Evolutionary conservation across 2,329 filamentous ascomycete genomes (phyloP).

Genomic region (Chaetomiaceae sp.): DNA sequence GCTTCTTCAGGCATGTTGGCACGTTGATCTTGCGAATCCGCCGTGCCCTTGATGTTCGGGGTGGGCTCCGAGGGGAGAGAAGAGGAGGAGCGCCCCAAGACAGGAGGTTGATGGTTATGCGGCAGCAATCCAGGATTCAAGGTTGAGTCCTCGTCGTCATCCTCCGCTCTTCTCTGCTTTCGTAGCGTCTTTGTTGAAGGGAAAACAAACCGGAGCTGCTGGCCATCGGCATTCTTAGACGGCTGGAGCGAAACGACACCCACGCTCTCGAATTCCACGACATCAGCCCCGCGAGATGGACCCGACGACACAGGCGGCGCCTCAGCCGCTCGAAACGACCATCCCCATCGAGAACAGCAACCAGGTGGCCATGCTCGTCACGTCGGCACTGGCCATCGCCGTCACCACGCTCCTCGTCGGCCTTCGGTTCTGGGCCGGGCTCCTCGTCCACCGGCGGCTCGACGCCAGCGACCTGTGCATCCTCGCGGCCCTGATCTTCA

Average conservation of each 20-base stretch:
- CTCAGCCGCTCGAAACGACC: not conserved
- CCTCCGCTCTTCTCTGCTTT: not conserved
- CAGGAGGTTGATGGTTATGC: not conserved
- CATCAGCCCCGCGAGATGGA: not conserved
- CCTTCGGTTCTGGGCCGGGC: constrained; percentile 4
- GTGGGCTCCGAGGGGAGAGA: not conserved
- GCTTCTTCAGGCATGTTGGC: not conserved
- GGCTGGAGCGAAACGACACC: too few species aligned
- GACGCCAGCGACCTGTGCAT: constrained; percentile 4
- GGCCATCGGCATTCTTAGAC: not conserved
- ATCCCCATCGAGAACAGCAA: constrained; percentile 1
- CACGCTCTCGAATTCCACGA: too few species aligned
- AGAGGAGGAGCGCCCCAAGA: not conserved
- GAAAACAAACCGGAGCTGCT: not conserved
- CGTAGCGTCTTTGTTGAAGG: not conserved
- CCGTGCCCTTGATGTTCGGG: not conserved
- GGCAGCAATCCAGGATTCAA: not conserved
- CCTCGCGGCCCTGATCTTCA: not conserved
- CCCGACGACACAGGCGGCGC: not conserved
- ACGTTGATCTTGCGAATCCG: not conserved
- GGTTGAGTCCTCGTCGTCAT: too few species aligned
- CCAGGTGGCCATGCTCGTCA: constrained; percentile 1
- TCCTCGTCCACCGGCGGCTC: not conserved
- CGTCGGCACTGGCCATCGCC: not conserved
- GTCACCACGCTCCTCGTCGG: not conserved